phyloP scores from a whole-genome alignment of 2,329 filamentous ascomycete species.

The Trichoderma polysporum region DNA sequence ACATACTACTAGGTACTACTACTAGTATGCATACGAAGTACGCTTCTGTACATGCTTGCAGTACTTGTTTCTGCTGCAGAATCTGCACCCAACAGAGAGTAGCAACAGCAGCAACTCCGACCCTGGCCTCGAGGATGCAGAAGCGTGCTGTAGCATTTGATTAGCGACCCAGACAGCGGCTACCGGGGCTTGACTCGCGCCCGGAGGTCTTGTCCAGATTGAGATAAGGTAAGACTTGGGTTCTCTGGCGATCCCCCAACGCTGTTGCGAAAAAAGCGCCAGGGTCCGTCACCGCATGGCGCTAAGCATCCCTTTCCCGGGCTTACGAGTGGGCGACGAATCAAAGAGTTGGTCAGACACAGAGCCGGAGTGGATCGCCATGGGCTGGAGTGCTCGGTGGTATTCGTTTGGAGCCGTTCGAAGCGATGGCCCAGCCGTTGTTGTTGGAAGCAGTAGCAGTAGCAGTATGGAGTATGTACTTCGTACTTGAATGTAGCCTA shows the following conservation, averaged over 20 bases:
- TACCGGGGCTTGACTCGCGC: constrained; percentile 16
- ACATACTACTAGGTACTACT: neutral
- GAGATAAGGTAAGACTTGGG: neutral
- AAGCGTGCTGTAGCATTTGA: constrained; percentile 15
- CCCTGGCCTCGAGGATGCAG: constrained; percentile 8
- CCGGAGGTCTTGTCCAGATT: constrained; percentile 18
- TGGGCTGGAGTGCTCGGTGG: constrained; percentile 11
- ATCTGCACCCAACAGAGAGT: neutral
- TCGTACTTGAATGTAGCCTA: neutral
- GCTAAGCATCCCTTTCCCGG: constrained; percentile 6
- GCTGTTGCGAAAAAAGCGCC: neutral
- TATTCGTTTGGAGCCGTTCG: neutral
- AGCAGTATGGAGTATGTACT: neutral
- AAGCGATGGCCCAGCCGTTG: neutral
- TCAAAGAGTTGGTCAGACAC: constrained; percentile 8
- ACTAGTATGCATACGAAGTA: neutral
- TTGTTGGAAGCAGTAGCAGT: neutral
- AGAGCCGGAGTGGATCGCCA: neutral
- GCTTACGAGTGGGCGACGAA: constrained; percentile 1
- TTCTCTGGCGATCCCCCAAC: constrained; percentile 16
- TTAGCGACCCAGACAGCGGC: constrained; percentile 15
- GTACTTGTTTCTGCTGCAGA: neutral
- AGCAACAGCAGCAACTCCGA: neutral
- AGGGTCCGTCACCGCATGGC: constrained; percentile 18
- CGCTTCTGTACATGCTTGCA: no score